Evolutionary conservation across 2,329 filamentous ascomycete genomes (phyloP).

Genomic region (Fusarium chlamydosporum): DNA sequence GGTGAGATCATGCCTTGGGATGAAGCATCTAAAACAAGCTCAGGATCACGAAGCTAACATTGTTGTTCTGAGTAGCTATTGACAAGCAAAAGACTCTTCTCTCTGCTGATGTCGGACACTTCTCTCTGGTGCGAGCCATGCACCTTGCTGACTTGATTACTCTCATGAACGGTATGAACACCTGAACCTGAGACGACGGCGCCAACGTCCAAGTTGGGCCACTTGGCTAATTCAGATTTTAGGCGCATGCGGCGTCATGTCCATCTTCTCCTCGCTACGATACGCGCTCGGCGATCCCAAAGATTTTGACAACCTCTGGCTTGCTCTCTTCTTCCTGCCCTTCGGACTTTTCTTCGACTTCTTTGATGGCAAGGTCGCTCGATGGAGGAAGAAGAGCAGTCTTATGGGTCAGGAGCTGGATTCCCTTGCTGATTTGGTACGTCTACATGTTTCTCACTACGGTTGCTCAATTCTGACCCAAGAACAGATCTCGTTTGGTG

Average conservation of each 20-base stretch:
- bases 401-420: conserved; percentile 98
- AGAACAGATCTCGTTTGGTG: conserved; percentile 90
- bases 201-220: not conserved
- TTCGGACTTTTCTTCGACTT: conserved; percentile 98
- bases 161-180: conserved; percentile 76
- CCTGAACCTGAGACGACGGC: not conserved
- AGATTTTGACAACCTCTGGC: conserved; percentile 79
- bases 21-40: conserved; percentile 6
- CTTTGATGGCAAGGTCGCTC: conserved; percentile 95
- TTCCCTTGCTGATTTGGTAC: conserved; percentile 92
- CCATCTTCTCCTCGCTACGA: conserved; percentile 92
- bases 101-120: conserved; percentile 78
- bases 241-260: conserved; percentile 92
- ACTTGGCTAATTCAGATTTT: conserved; percentile 22
- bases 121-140: conserved; percentile 76
- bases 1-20: conserved; percentile 50
- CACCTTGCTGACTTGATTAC: conserved; percentile 89
- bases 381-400: conserved; percentile 96
- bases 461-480: conserved; percentile 23
- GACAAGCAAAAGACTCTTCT: conserved; percentile 85
- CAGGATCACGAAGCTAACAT: conserved; percentile 15
- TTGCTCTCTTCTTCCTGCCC: conserved; percentile 88
- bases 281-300: conserved; percentile 84
- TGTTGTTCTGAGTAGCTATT: conserved; percentile 61
- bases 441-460: conserved; percentile 48